Conservation (phyloP, 768 basidiomycete species). For the Russula emetica region DNA sequence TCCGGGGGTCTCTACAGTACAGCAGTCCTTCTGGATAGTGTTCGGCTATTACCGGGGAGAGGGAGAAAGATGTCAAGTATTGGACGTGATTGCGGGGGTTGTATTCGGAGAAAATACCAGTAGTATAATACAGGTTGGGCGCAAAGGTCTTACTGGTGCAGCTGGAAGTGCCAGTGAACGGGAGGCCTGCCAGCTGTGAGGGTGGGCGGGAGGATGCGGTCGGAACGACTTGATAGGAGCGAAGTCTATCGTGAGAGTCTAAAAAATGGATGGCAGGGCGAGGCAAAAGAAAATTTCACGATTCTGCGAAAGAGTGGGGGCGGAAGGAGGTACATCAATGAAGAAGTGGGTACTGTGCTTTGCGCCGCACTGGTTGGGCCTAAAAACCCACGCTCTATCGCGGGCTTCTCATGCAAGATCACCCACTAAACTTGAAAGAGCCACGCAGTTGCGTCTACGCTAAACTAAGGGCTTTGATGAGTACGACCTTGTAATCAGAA, state of each 20-base stretch:
- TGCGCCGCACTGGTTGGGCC: background rate
- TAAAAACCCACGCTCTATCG: too few relatives aligned
- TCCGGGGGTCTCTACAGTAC: background rate
- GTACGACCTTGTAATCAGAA: conserved; percentile 19
- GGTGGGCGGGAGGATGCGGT: background rate
- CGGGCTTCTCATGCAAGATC: too few relatives aligned
- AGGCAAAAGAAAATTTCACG: too few relatives aligned
- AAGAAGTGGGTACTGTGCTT: too few relatives aligned
- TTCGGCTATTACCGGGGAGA: background rate
- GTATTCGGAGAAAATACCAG: background rate
- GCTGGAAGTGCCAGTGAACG: background rate
- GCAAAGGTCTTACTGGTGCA: background rate
- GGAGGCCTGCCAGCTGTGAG: background rate
- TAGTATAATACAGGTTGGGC: background rate
- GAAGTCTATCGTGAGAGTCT: background rate
- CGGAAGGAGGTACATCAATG: too few relatives aligned
- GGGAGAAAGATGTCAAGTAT: background rate
- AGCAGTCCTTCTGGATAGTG: background rate
- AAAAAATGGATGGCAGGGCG: background rate
- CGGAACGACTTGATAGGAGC: background rate
- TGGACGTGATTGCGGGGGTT: background rate
- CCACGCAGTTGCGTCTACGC: background rate
- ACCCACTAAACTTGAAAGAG: background rate
- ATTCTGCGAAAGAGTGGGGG: too few relatives aligned
- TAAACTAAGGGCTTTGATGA: background rate